These are phyloP conservation scores for Suillus placidus DNA, from an alignment of 768 basidiomycete genomes.

Conservation along the genomic window DNA sequence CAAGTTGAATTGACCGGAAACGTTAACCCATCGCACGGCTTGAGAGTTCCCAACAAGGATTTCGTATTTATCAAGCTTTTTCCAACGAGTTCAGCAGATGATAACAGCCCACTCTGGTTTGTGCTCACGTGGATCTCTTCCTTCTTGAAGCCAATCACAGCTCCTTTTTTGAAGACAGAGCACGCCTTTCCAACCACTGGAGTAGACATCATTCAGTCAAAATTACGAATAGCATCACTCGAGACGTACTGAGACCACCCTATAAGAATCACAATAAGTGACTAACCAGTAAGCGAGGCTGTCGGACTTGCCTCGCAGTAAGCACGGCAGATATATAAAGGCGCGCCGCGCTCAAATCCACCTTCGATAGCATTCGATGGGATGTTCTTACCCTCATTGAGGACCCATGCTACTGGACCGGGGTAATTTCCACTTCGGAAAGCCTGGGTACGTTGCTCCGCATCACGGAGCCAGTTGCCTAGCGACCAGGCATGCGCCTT, in stretches of 20 bases:
- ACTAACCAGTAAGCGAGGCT: background rate
- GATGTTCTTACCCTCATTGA: constrained; percentile 59
- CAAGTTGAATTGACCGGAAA: constrained; percentile 49
- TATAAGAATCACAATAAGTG: constrained; percentile 27
- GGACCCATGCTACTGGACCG: constrained; percentile 62
- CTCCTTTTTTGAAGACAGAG: constrained; percentile 58
- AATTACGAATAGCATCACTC: background rate
- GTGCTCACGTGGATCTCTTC: constrained; percentile 59
- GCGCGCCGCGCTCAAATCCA: constrained; percentile 53
- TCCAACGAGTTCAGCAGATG: constrained; percentile 6
- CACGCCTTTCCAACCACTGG: constrained; percentile 72
- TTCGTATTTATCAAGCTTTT: constrained; percentile 62
- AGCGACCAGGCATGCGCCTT: constrained; percentile 52
- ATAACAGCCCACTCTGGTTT: background rate
- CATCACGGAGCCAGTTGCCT: constrained; percentile 58
- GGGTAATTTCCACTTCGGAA: constrained; percentile 47
- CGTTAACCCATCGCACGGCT: constrained; percentile 60
- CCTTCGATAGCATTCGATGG: constrained; percentile 60
- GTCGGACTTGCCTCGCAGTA: constrained; percentile 53
- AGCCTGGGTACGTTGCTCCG: constrained; percentile 52
- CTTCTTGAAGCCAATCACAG: constrained; percentile 61
- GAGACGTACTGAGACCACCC: constrained; percentile 55
- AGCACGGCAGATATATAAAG: constrained; percentile 60
- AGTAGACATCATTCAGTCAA: constrained; percentile 10
- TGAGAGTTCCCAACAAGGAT: constrained; percentile 66